Conservation (phyloP, 2,329 filamentous ascomycete species). For the Calonectria multiphialidica region DNA sequence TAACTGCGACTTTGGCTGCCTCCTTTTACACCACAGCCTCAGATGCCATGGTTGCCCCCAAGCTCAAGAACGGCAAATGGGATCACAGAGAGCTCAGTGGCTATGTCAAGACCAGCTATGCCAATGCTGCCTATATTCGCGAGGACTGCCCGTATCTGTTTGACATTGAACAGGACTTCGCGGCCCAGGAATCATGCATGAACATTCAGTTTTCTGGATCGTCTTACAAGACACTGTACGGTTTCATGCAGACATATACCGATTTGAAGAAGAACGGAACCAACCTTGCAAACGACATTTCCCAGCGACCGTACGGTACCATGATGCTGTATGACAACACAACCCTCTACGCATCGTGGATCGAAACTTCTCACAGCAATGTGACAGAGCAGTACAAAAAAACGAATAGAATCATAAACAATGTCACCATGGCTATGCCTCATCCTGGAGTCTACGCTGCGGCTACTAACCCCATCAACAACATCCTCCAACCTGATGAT, state of each 20-base stretch:
- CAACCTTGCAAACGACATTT: slow-evolving; percentile 53
- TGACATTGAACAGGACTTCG: slow-evolving; percentile 50
- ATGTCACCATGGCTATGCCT: slow-evolving; percentile 82
- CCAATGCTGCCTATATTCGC: slow-evolving; percentile 69
- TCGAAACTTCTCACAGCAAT: slow-evolving; percentile 67
- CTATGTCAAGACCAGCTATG: slow-evolving; percentile 71
- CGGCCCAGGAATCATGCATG: slow-evolving; percentile 69
- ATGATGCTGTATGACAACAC: slow-evolving; percentile 79
- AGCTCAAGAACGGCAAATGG: slow-evolving; percentile 71
- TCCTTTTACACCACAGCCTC: slow-evolving; percentile 84
- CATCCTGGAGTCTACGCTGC: slow-evolving; percentile 77
- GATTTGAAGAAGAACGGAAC: slow-evolving; percentile 58
- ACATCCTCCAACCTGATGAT: slow-evolving; percentile 77
- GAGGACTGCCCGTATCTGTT: slow-evolving; percentile 73
- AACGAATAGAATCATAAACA: slow-evolving; percentile 74
- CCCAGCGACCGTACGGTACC: slow-evolving; percentile 67
- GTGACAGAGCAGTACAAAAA: slow-evolving; percentile 62
- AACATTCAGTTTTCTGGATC: slow-evolving; percentile 75
- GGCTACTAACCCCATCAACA: slow-evolving; percentile 70
- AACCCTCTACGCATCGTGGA: slow-evolving; percentile 77
- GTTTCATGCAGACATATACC: slow-evolving; percentile 70
- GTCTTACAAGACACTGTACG: slow-evolving; percentile 76
- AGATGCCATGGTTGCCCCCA: slow-evolving; percentile 80
- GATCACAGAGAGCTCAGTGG: slow-evolving; percentile 64
- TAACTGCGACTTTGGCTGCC: slow-evolving; percentile 74